Evolutionary conservation across 129 eudicot species (phyloP).

Genomic region (Chrysanthemum lavandulifolium): DNA sequence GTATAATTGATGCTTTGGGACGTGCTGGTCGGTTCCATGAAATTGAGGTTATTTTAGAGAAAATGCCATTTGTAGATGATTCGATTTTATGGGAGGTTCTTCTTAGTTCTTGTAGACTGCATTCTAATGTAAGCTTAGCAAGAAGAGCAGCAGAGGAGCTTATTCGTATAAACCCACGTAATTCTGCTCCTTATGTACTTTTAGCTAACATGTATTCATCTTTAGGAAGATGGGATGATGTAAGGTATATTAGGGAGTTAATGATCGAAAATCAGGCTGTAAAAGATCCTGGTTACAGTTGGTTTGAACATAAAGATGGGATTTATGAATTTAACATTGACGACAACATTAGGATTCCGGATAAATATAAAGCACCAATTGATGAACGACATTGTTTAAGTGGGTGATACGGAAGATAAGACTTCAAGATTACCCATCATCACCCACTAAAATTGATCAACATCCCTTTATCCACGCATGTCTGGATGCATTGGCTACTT

Average conservation of each 20-base stretch:
- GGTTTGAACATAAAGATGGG: conserved; percentile 50
- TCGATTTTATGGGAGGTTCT: conserved; percentile 77
- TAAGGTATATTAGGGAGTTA: conserved; percentile 47
- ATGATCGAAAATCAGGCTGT: conserved; percentile 48
- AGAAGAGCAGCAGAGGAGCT: conserved; percentile 69
- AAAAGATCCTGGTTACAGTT: conserved; percentile 76
- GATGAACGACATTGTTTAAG: conserved; percentile 12
- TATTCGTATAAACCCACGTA: conserved; percentile 53
- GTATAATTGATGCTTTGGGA: conserved; percentile 75
- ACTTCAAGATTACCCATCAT: neutral
- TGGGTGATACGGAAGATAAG: conserved; percentile 27
- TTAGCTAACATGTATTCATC: conserved; percentile 88
- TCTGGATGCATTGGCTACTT: neutral
- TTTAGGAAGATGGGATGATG: conserved; percentile 82
- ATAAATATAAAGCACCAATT: conserved; percentile 16
- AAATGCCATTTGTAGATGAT: conserved; percentile 60
- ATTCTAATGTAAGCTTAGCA: conserved; percentile 59
- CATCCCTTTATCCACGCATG: neutral
- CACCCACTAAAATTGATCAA: neutral
- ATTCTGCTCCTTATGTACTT: conserved; percentile 74
- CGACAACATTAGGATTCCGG: conserved; percentile 9
- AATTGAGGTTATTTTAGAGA: conserved; percentile 51
- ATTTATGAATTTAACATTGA: conserved; percentile 20
- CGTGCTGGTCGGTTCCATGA: conserved; percentile 83
- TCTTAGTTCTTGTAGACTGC: conserved; percentile 81